phyloP scores from a whole-genome alignment of 2,329 filamentous ascomycete species.

The Colletotrichum sp. region DNA sequence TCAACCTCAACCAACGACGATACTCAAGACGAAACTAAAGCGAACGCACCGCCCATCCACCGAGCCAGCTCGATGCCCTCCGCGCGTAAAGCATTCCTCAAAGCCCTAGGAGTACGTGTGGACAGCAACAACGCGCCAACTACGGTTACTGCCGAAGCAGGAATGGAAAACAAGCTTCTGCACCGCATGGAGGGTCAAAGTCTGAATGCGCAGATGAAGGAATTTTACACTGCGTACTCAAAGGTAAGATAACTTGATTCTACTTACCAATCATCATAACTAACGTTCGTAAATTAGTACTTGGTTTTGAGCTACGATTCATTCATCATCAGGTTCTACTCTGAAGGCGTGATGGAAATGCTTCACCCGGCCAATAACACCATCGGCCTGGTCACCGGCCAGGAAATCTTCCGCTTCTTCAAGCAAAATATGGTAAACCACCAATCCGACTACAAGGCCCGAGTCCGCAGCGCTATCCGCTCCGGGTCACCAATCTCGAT shows the following conservation, averaged over 20 bases:
- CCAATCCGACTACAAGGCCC: slow-evolving; percentile 26
- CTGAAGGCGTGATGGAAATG: slow-evolving; percentile 26
- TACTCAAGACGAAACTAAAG: not conserved
- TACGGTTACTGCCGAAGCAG: slow-evolving; percentile 2
- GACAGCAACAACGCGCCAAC: not conserved
- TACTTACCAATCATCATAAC: not conserved
- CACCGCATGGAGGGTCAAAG: slow-evolving; percentile 29
- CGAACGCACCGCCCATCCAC: not conserved
- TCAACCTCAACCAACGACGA: not conserved
- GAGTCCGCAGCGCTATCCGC: slow-evolving; percentile 22
- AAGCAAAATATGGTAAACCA: slow-evolving; percentile 27
- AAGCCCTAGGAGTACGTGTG: not conserved
- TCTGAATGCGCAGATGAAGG: slow-evolving; percentile 29
- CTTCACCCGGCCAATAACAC: slow-evolving; percentile 28
- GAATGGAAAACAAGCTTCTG: slow-evolving; percentile 28
- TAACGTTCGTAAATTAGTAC: slow-evolving; percentile 9
- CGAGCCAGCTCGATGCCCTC: not conserved
- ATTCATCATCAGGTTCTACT: slow-evolving; percentile 29
- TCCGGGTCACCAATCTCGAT: slow-evolving; percentile 35
- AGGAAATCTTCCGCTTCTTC: slow-evolving; percentile 30
- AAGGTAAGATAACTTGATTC: slow-evolving; percentile 12
- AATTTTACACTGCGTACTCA: slow-evolving; percentile 32
- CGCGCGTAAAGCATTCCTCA: slow-evolving; percentile 7
- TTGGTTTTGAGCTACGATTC: slow-evolving; percentile 26
- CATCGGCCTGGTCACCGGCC: slow-evolving; percentile 24